Evolutionary conservation across 805 yeast species (phyloP), one percentile per base, ranked within the genome.

Genomic region (Ogataea zsoltii): DNA sequence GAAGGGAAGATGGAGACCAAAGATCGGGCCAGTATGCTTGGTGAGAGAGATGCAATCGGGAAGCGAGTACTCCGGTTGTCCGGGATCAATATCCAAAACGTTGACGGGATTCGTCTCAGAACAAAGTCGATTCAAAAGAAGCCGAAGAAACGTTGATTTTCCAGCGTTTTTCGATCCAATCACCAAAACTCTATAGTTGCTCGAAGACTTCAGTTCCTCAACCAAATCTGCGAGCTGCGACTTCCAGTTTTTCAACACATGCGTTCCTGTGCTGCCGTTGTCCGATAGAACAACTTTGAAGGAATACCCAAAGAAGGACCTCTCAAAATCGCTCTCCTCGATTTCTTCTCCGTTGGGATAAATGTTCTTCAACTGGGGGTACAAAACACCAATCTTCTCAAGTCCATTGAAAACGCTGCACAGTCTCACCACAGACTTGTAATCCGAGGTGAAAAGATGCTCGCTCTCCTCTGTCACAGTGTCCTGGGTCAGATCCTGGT

Each of bases 31-130:
- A 0, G 49, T 35, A n/a, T 70, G 54, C 10, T 50, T 49, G 1
- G 77, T 70, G 11, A 86, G 62, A 0, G 95, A 80, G 2, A 90
- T 65, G 34, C 85, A 77, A 26, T 85, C 90, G 0, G 96, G 94
- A 7, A 70, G 69, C 0, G 90, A 80, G 51, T 75, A 81, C 56
- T 87, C 95, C 0, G 96, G 81, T 60, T 90, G 96, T 0, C 96
- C 96, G 0, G 97, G 96, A 60, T 91, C 98, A 1, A 88, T 60
- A 55, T 91, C 97, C 33, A 91, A 53, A 31, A 82, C 75, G 16
- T 75, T 71, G 2, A 83, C 46, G 3, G 60, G 45, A 1, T 54
- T 47, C 2, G 54, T 52, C 0, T 42, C 31, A 3, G 62, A 57
- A 7, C 78, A 56, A 1, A 80, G 53, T 17, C 66, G 66, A 54